phyloP scores from a whole-genome alignment of 208 protist species.

The Trypanosoma theileri region DNA sequence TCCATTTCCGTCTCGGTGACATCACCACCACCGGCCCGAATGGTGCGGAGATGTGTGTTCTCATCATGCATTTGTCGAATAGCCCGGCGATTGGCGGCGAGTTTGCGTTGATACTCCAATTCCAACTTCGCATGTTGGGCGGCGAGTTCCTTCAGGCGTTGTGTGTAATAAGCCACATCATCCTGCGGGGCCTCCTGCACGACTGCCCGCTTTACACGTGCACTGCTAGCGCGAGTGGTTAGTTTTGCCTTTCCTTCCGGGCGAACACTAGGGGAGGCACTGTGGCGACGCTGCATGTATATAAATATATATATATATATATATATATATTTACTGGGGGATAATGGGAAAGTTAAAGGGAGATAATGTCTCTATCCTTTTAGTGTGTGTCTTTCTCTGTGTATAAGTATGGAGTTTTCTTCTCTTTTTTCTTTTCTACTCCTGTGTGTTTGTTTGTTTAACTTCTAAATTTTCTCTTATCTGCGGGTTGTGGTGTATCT shows the following conservation, averaged over 20 bases:
- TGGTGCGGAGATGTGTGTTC: slow-evolving; percentile 64
- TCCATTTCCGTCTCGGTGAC: slow-evolving; percentile 67
- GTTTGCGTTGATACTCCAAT: slow-evolving; percentile 36
- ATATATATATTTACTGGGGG: not conserved
- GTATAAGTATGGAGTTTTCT: too few relatives aligned
- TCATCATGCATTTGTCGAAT: slow-evolving; percentile 59
- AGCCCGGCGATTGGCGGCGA: slow-evolving; percentile 41
- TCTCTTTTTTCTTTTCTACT: too few relatives aligned
- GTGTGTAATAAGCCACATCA: slow-evolving; percentile 29
- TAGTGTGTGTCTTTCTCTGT: too few relatives aligned
- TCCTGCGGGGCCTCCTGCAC: slow-evolving; percentile 12
- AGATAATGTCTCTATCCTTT: too few relatives aligned
- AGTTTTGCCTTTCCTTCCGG: not conserved
- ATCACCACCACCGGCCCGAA: slow-evolving; percentile 30
- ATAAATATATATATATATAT: slow-evolving; percentile 3
- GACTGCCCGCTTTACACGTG: slow-evolving; percentile 15
- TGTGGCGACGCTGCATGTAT: slow-evolving; percentile 7
- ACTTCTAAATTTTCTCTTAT: too few relatives aligned
- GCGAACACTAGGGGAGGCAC: not conserved
- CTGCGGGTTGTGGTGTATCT: too few relatives aligned
- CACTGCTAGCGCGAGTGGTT: slow-evolving; percentile 7
- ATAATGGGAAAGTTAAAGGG: too few relatives aligned
- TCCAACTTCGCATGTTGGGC: slow-evolving; percentile 38
- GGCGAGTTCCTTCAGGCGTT: slow-evolving; percentile 47
- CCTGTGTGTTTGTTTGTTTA: too few relatives aligned